Evolutionary conservation across 768 basidiomycete genomes (phyloP), one percentile per base, ranked within the genome.

Genomic region (Lepiota venenata): DNA sequence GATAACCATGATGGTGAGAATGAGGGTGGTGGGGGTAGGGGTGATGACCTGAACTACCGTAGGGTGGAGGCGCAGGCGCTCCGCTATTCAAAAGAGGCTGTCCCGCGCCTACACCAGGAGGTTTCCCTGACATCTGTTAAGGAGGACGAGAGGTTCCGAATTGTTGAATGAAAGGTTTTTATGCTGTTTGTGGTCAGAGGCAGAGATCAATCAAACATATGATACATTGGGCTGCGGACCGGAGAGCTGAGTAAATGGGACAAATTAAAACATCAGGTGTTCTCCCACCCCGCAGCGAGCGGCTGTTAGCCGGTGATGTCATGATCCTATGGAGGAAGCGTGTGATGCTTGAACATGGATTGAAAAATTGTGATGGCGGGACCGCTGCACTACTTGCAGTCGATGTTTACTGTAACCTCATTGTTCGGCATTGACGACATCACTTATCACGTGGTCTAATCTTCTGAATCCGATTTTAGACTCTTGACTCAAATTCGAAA

Each of bases 191-290:
- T 20, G 25, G 49, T 35, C 27, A 18, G 14, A 18, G 50, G 37
- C 37, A 35, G n/a, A 21, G 35, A 45, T 52, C 51, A 52, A 22
- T 38, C 20, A 14, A 36, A 45, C 51, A 52, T 52, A 52, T 37
- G 50, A 40, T 32, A 18, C 15, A 2, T 32, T n/a, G 14, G 38
- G 21, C 50, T 51, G 50, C 43, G 43, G 43, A 44, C 25, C 2
- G 43, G 21, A 15, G 27, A 27, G n/a, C 44, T 46, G 44, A 41
- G 50, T 27, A 44, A 32, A 32, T 32, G 32, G 32, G 32, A 3
- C 32, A 32, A 32, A 32, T 32, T 32, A 32, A 8, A 3, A 32
- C 32, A 32, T 32, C 32, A 4, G 32, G 32, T 32, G 27, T 29
- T 29, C 3, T 8, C 29, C n/a, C n/a, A n/a, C n/a, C n/a, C n/a